These are phyloP conservation scores for Pichia sp. DNA, from an alignment of 1,139 yeast genomes.

Conservation along the genomic window DNA sequence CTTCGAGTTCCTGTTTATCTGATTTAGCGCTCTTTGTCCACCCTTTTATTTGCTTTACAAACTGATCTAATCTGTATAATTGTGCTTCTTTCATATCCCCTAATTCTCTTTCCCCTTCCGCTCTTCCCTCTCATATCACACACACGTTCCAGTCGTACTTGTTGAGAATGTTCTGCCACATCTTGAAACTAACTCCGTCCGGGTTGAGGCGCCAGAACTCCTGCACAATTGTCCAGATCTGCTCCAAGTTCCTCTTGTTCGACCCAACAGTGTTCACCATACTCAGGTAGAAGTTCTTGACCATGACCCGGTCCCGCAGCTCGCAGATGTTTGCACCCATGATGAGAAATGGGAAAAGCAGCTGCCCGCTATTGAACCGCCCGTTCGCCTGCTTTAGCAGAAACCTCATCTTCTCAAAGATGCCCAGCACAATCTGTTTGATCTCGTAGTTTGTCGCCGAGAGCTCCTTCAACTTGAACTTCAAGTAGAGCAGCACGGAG, in stretches of 20 bases:
- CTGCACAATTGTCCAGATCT: slow-evolving; percentile 22
- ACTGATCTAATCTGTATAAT: too few species aligned
- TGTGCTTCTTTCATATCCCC: too few species aligned
- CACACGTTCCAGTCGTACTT: slow-evolving; percentile 26
- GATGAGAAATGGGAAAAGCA: slow-evolving; percentile 23
- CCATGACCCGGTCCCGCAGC: slow-evolving; percentile 21
- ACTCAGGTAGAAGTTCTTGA: slow-evolving; percentile 18
- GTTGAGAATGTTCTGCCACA: slow-evolving; percentile 25
- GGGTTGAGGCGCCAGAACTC: slow-evolving; percentile 25
- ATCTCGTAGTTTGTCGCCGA: slow-evolving; percentile 22
- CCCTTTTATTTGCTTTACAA: too few species aligned
- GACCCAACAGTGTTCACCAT: slow-evolving; percentile 12
- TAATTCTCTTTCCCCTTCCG: neutral
- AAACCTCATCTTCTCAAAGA: slow-evolving; percentile 18
- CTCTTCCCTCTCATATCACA: slow-evolving; percentile 14
- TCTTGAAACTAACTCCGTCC: slow-evolving; percentile 20
- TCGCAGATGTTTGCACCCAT: slow-evolving; percentile 27
- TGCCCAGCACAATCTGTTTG: slow-evolving; percentile 22
- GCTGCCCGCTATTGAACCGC: slow-evolving; percentile 12
- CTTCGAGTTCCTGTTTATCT: too few species aligned
- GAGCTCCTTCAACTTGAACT: slow-evolving; percentile 22
- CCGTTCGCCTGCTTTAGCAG: slow-evolving; percentile 13
- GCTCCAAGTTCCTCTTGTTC: slow-evolving; percentile 11
- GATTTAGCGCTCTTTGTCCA: too few species aligned
- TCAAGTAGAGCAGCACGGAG: slow-evolving; percentile 20